phyloP scores from a whole-genome alignment of 345 rosid species.

The Brassica juncea region DNA sequence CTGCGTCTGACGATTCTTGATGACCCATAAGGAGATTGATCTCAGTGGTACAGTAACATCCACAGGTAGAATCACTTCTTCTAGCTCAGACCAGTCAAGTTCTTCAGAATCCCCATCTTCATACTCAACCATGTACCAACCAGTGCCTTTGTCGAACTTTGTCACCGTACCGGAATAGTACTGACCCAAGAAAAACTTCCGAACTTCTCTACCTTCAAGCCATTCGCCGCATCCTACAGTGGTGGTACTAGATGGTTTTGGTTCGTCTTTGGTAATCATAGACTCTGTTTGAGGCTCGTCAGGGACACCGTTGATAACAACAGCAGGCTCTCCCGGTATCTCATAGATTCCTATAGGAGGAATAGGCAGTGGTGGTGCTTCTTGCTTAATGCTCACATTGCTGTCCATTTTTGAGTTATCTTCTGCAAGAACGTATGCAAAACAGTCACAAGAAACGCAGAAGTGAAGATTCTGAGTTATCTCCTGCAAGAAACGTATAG shows the following conservation, averaged over 20 bases:
- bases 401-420: slow-evolving; percentile 42
- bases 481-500: not conserved
- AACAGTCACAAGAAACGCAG: not conserved
- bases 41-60: slow-evolving; percentile 69
- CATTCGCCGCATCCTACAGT: slow-evolving; percentile 59
- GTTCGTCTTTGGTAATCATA: slow-evolving; percentile 23
- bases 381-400: slow-evolving; percentile 25
- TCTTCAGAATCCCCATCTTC: slow-evolving; percentile 91
- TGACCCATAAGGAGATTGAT: slow-evolving; percentile 54
- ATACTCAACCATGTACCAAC: slow-evolving; percentile 82
- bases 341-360: slow-evolving; percentile 42
- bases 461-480: not conserved
- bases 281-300: slow-evolving; percentile 34
- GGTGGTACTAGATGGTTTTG: slow-evolving; percentile 13
- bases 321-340: slow-evolving; percentile 78
- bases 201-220: slow-evolving; percentile 81
- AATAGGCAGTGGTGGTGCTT: slow-evolving; percentile 33
- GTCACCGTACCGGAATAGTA: slow-evolving; percentile 59
- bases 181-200: slow-evolving; percentile 53
- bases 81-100: slow-evolving; percentile 74
- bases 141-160: slow-evolving; percentile 63
- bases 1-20: slow-evolving; percentile 45
- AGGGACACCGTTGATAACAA: slow-evolving; percentile 77
- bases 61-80: slow-evolving; percentile 64
- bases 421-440: not conserved